Base-by-base conservation (phyloP, 805 yeast species). In the Komagataella pseudopastoris region DNA sequence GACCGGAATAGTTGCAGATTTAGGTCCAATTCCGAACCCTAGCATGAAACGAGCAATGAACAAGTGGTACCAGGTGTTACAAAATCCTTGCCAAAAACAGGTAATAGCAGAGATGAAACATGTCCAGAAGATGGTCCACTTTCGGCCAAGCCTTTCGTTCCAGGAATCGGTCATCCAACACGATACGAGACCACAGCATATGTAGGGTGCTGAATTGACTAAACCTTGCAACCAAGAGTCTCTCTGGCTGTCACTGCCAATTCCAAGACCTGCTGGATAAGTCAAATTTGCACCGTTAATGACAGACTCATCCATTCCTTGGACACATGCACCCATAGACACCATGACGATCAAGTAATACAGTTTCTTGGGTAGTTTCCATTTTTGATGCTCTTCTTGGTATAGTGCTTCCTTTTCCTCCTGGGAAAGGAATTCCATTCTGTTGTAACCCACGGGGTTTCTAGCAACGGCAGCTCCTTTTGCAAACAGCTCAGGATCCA, bases 241-340 rank as follows among this genome's bases (percentile, higher is more conserved):
- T 58, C 78, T 64, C 48, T 74, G 68, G 48, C 72, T 69, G 18
- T 64, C 72, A 17, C 64, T 58, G 17, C 68, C 74, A 47, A 84
- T 70, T 2, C 81, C 82, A 61, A 83, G 71, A 20, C 68, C 74
- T 1, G 56, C 51, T 2, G 86, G 85, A 62, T 80, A 83, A 60
- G 77, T 78, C 50, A 83, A 64, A 51, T 76, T 71, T 6, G 89
- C 89, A 56, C 90, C 90, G 58, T 82, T 83, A 54, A 83, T 77
- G 20, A 84, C 88, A 4, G 86, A 71, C 63, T 84, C 88, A 65
- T 84, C 89, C 82, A 84, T 83, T 63, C 90, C 89, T 63, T 83
- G 88, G 45, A 83, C 84, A 18, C 85, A 85, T 18, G 89, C 90
- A 50, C 86, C 84, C 77, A 83, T 74, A 1, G 88, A 82, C n/a